Evolutionary conservation across 164 flowering plant species (phyloP).

Genomic region (Vitis vinifera): ASM3070453v1 NC_081805.1:23231501-23232000

Average conservation of each 20-base stretch:
- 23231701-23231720: constrained; percentile 63
- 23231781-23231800: background rate
- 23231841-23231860: constrained; percentile 89
- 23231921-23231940: too few relatives aligned
- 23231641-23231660: constrained; percentile 81
- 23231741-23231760: background rate
- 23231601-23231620: constrained; percentile 93
- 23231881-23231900: constrained; percentile 86
- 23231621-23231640: constrained; percentile 97
- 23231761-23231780: background rate
- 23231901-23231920: background rate
- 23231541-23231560: too few relatives aligned
- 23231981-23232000: too few relatives aligned
- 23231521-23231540: too few relatives aligned
- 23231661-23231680: constrained; percentile 51
- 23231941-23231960: too few relatives aligned
- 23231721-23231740: background rate
- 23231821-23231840: constrained; percentile 92
- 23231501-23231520: background rate
- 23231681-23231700: constrained; percentile 84
- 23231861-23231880: constrained; percentile 74
- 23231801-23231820: background rate
- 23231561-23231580: background rate
- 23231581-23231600: constrained; percentile 84
- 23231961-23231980: too few relatives aligned